Evolutionary conservation across 495 filamentous ascomycete species (phyloP).

Genomic region (Staphylotrichum tortipilum): DNA sequence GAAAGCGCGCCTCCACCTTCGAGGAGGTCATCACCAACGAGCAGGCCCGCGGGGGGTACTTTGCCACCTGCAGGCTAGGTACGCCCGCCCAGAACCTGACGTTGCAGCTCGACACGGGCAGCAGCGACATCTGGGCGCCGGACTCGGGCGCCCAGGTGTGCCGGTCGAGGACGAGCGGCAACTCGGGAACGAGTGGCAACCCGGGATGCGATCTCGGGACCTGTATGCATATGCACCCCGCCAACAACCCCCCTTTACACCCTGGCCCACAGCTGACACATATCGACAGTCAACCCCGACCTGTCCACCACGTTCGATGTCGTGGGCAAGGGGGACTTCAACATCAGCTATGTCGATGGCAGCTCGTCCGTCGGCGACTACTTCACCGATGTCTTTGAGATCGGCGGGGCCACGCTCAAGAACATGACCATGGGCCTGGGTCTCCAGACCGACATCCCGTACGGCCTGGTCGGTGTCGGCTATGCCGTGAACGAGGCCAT

Average conservation of each 20-base stretch:
- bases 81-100: slow-evolving; percentile 59
- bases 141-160: slow-evolving; percentile 54
- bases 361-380: slow-evolving; percentile 73
- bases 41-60: slow-evolving; percentile 49
- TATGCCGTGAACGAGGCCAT: slow-evolving; percentile 74
- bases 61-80: slow-evolving; percentile 59
- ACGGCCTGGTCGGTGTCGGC: slow-evolving; percentile 84
- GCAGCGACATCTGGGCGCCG: slow-evolving; percentile 86
- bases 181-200: too few species aligned
- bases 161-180: slow-evolving; percentile 8
- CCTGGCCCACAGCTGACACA: too few species aligned
- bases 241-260: too few species aligned
- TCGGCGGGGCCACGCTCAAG: slow-evolving; percentile 56
- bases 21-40: slow-evolving; percentile 36
- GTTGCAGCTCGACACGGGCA: slow-evolving; percentile 73
- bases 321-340: slow-evolving; percentile 58
- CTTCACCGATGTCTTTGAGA: slow-evolving; percentile 63
- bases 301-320: slow-evolving; percentile 60
- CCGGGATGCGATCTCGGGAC: slow-evolving; percentile 38
- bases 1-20: slow-evolving; percentile 28
- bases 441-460: slow-evolving; percentile 54
- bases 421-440: slow-evolving; percentile 83
- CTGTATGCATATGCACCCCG: too few species aligned
- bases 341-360: slow-evolving; percentile 81
- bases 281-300: slow-evolving; percentile 47